Conservation (phyloP, 2,329 filamentous ascomycete species). For the Ceratocystis variospora region DNA sequence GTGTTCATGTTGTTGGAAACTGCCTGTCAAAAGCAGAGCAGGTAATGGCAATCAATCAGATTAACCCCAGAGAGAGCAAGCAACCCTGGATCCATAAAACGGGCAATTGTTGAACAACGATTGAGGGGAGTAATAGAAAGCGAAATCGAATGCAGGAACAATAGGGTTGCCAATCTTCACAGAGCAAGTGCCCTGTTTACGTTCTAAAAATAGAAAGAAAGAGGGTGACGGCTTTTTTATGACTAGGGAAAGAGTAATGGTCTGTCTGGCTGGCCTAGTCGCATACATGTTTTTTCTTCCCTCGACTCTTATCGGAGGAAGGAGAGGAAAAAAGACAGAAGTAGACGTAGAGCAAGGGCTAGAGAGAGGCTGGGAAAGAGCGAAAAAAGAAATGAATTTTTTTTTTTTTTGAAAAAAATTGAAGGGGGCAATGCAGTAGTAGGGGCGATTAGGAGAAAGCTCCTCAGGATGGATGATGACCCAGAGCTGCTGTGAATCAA, state of each 20-base stretch:
- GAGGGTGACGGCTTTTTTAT: background rate
- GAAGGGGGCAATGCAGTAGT: background rate
- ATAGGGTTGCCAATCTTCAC: conserved; percentile 7
- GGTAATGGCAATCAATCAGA: background rate
- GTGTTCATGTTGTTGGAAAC: background rate
- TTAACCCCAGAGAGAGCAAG: background rate
- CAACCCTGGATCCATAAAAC: background rate
- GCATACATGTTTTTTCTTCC: background rate
- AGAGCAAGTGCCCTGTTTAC: background rate
- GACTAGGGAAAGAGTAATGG: background rate
- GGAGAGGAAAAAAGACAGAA: no score
- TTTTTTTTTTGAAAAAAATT: no score
- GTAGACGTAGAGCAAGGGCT: background rate
- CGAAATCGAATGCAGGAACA: background rate
- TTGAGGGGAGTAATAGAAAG: background rate
- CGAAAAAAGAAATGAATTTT: background rate
- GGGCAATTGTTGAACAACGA: background rate
- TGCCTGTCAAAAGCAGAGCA: background rate
- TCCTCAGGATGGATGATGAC: no score
- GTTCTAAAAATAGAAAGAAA: background rate
- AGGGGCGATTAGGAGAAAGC: background rate
- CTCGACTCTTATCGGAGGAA: background rate
- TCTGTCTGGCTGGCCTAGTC: no score
- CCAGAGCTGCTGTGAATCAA: no score
- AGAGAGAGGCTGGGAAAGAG: background rate